Evolutionary conservation across 345 rosid genomes (phyloP).

Genomic region (Murraya koenigii): DNA sequence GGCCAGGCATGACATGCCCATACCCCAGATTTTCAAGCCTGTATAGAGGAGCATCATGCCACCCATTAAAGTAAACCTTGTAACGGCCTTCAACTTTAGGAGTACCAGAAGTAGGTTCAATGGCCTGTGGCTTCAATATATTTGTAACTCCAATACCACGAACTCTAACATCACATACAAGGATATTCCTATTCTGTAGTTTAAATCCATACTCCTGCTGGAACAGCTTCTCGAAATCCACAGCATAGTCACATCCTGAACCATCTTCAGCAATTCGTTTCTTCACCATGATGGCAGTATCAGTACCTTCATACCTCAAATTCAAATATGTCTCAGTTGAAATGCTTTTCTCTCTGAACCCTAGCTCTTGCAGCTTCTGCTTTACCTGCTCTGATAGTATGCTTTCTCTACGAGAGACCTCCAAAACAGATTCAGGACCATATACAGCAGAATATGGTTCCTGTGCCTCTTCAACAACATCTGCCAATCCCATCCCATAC

Average conservation of each 20-base stretch:
- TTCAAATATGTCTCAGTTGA: slow-evolving; percentile 73
- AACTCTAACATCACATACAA: slow-evolving; percentile 86
- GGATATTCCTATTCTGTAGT: slow-evolving; percentile 70
- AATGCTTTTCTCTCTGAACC: slow-evolving; percentile 65
- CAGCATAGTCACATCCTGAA: slow-evolving; percentile 54
- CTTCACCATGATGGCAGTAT: slow-evolving; percentile 96
- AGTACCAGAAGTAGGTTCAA: slow-evolving; percentile 42
- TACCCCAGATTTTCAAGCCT: slow-evolving; percentile 77
- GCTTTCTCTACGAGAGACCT: slow-evolving; percentile 65
- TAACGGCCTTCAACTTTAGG: slow-evolving; percentile 60
- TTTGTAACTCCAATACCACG: slow-evolving; percentile 88
- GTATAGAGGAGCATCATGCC: slow-evolving; percentile 73
- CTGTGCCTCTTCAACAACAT: slow-evolving; percentile 94
- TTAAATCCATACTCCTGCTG: slow-evolving; percentile 92
- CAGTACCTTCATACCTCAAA: slow-evolving; percentile 94
- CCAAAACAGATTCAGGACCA: slow-evolving; percentile 57
- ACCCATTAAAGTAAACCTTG: slow-evolving; percentile 71
- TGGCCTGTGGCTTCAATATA: slow-evolving; percentile 69
- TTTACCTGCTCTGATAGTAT: slow-evolving; percentile 51
- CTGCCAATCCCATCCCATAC: slow-evolving; percentile 98
- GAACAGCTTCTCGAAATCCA: slow-evolving; percentile 75
- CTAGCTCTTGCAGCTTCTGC: slow-evolving; percentile 72
- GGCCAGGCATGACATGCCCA: slow-evolving; percentile 68
- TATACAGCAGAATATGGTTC: slow-evolving; percentile 91
- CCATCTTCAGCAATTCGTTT: slow-evolving; percentile 42